phyloP scores from a whole-genome alignment of 2,329 filamentous ascomycete genomes.

The Xylariaceae sp. region DNA sequence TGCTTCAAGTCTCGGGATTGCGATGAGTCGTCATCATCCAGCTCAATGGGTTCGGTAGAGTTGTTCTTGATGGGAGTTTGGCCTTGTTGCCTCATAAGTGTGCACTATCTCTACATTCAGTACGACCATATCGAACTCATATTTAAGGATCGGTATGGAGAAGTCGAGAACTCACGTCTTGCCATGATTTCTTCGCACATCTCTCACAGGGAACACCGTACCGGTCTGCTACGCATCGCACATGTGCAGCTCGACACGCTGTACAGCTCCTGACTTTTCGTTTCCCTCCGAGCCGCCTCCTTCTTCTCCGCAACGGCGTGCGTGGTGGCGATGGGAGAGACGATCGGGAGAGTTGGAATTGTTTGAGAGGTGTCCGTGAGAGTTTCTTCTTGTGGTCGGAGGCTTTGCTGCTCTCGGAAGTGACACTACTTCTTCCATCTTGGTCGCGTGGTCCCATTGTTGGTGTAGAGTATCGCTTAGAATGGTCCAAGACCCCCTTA shows the following conservation, averaged over 20 bases:
- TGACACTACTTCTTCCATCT: not conserved
- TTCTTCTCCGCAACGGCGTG: slow-evolving; percentile 1
- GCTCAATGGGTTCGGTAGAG: not conserved
- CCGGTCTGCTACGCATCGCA: slow-evolving; percentile 20
- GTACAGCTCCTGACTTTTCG: slow-evolving; percentile 18
- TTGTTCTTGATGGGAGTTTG: not conserved
- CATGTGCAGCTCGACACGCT: slow-evolving; percentile 19
- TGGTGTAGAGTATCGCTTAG: not conserved
- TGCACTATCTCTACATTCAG: slow-evolving; percentile 6
- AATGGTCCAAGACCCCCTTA: not conserved
- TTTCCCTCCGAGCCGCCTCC: slow-evolving; percentile 14
- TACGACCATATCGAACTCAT: not conserved
- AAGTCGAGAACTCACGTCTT: slow-evolving; percentile 12
- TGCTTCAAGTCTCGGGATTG: slow-evolving; percentile 2
- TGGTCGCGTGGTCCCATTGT: slow-evolving; percentile 1
- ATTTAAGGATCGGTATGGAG: not conserved
- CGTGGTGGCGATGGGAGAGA: not conserved
- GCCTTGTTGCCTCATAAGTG: slow-evolving; percentile 8
- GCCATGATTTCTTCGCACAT: slow-evolving; percentile 20
- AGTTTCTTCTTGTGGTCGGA: not conserved
- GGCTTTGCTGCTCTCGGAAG: not conserved
- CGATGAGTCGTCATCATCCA: not conserved
- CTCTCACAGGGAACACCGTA: slow-evolving; percentile 22
- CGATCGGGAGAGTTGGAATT: not conserved
- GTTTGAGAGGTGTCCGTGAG: slow-evolving; percentile 4